Base-by-base conservation (phyloP, 805 yeast genomes). In the Komagataella mondaviorum region DNA sequence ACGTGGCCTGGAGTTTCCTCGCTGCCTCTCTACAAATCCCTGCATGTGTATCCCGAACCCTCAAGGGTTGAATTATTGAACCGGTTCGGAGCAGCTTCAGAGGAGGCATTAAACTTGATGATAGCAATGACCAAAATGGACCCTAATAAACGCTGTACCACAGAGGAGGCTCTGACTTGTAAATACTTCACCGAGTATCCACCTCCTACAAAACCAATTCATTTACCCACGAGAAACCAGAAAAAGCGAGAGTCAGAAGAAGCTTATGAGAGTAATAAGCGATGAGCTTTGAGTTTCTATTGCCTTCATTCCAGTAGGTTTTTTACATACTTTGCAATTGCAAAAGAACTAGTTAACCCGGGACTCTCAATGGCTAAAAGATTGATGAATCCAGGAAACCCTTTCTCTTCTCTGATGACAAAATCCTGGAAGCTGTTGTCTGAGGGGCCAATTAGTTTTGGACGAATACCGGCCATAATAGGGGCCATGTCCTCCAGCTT, bases 51-150 rank as follows among this genome's bases (percentile, higher is more conserved):
- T 61, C 96, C 97, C 3, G 81, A 82, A 14, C 97, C 97, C 0
- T 76, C 89, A 0, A 71, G 87, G 55, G 80, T 76, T 52, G 97
- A 90, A 65, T 69, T 89, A 53, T 74, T 95, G 59, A 83, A 80
- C 56, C 68, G 96, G 55, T 90, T 90, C 63, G 80, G 88, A 46
- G 97, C 97, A 0, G 96, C 97, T 2, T 85, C 91, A 6, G 96
- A 87, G 51, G 71, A 73, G 49, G 96, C 96, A 0, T 67, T 90
- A 49, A 88, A 85, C 55, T 67, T 89, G 52, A 74, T 90, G 78
- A 73, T 77, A 52, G 77, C 78, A 1, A 73, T 90, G 84, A 74
- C 91, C 6, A 76, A 73, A 44, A 69, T 89, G 72, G 88, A 88
- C 59, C 98, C 97, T 1, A 71, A 75, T n/a, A 71, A 76, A 55